These are phyloP conservation scores for Allantophomopsis cytisporea DNA, from an alignment of 2,329 filamentous ascomycete genomes.

Conservation along the genomic window DNA sequence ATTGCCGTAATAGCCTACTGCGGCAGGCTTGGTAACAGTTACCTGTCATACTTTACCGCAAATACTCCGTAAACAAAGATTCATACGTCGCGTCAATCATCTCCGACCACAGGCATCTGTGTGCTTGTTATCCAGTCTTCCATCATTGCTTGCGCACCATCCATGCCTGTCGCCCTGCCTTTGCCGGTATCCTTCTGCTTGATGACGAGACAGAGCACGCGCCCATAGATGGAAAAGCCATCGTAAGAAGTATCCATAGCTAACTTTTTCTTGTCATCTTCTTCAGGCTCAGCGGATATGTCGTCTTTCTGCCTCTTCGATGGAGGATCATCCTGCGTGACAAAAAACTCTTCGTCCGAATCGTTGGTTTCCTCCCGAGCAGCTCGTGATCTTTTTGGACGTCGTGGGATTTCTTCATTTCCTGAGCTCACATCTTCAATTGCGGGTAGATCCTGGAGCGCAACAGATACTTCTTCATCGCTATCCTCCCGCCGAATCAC, in stretches of 20 bases:
- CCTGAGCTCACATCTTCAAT: conserved; percentile 5
- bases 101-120: conserved; percentile 34
- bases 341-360: conserved; percentile 2
- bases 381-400: conserved; percentile 15
- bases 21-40: too few relatives aligned
- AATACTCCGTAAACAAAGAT: too few relatives aligned
- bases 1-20: too few relatives aligned
- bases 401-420: conserved; percentile 6
- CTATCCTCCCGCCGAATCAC: conserved; percentile 11
- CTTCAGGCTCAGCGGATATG: conserved; percentile 18
- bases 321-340: conserved; percentile 21
- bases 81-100: conserved; percentile 2
- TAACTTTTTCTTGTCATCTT: conserved; percentile 82
- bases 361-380: conserved; percentile 21
- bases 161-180: conserved; percentile 17
- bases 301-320: conserved; percentile 30
- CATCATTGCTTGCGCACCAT: conserved; percentile 51
- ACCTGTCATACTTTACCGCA: too few relatives aligned
- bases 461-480: conserved; percentile 8
- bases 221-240: conserved; percentile 90
- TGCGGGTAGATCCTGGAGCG: conserved; percentile 12
- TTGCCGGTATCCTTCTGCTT: conserved; percentile 52
- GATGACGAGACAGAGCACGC: conserved; percentile 82
- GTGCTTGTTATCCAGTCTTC: conserved; percentile 76
- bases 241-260: conserved; percentile 80